Evolutionary conservation across 768 basidiomycete species (phyloP), one percentile per base, ranked within the genome.

Genomic region (Panaeolus papilionaceus): DNA sequence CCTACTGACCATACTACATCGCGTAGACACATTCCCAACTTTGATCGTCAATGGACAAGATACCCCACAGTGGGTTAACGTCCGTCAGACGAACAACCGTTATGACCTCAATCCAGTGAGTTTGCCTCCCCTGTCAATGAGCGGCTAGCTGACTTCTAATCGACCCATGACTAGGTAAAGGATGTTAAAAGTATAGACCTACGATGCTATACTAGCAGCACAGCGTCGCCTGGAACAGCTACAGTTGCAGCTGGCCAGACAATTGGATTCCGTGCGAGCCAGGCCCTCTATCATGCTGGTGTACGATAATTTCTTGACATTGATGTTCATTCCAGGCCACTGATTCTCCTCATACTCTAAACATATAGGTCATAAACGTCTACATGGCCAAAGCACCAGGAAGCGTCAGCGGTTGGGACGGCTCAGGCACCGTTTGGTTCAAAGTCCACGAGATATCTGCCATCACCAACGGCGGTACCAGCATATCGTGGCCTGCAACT

Each of bases 211-310:
- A 80, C 79, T 64, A 80, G 80, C 6, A 70, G 71, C 64, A 80
- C 79, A 3, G 78, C 80, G 4, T 81, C 81, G 14, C 81, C 85
- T 26, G 66, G 78, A 61, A 85, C 83, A 11, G 75, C 80, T 65
- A 76, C 76, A 44, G 83, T 85, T 61, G 74, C 80, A 49, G 85
- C 85, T 40, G 85, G 85, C 42, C 77, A 79, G 7, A 76, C 72
- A 44, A 75, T 86, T 62, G 84, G 84, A 26, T 80, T 85, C 72
- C 74, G 73, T 58, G 75, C 78, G 66, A 80, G 84, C 69, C 75
- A 75, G 16, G 78, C 78, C 44, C 83, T 85, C 64, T 85, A 84
- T 67, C 85, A 86, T 74, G 80, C 81, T n/a, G 84, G 84, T 63
- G n/a, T n/a, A n/a, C n/a, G n/a, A n/a, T n/a, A n/a, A n/a, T n/a